Percentiles rank a stretch among this genome's conserved stretches.
Conservation (phyloP, 1,139 yeast genomes). For the Geotrichum klebahnii region DNA sequence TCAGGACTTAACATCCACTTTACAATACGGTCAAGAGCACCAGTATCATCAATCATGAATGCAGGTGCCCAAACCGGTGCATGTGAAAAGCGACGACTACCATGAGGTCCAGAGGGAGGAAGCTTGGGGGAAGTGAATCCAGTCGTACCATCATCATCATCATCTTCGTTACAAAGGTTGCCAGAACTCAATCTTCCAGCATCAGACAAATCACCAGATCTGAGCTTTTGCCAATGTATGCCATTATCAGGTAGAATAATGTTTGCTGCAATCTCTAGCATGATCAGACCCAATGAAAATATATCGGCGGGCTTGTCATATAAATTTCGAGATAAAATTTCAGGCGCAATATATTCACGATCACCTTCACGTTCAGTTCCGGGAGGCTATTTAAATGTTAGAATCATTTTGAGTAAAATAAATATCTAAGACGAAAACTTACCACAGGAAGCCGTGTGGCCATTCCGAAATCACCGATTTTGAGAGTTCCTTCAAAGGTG, state of each 20-base stretch:
- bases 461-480: conserved; percentile 81
- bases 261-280: conserved; percentile 94
- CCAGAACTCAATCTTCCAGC: conserved; percentile 84
- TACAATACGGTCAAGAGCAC: conserved; percentile 73
- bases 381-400: conserved; percentile 25
- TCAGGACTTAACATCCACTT: conserved; percentile 86
- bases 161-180: conserved; percentile 40
- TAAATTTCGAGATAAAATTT: conserved; percentile 72
- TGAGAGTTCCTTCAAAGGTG: conserved; percentile 87
- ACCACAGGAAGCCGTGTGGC: conserved; percentile 53
- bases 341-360: conserved; percentile 96
- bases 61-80: conserved; percentile 81
- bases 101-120: conserved; percentile 9
- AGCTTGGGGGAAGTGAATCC: conserved; percentile 6
- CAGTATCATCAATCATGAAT: conserved; percentile 70
- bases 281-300: conserved; percentile 84
- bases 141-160: conserved; percentile 5
- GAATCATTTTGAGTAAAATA: conserved; percentile 36
- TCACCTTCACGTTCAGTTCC: conserved; percentile 90
- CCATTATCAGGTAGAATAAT: conserved; percentile 95
- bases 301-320: conserved; percentile 93
- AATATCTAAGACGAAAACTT: conserved; percentile 43
- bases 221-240: conserved; percentile 89
- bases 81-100: conserved; percentile 7
- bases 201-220: conserved; percentile 93